phyloP scores from a whole-genome alignment of 1,284 basidiomycete genomes.

The Fomes fomentarius region DNA sequence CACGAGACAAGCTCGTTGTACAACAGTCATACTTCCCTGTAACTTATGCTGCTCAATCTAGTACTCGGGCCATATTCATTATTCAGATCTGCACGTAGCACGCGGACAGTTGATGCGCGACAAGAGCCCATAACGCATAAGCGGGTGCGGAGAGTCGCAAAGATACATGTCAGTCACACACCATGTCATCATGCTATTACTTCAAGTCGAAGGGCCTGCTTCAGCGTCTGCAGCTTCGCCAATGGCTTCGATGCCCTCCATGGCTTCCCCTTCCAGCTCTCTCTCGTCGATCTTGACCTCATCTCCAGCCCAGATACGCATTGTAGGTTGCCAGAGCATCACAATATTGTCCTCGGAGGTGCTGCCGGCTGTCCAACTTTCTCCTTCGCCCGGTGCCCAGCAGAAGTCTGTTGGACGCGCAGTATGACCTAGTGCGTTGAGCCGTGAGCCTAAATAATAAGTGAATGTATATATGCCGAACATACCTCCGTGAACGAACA shows the following conservation, averaged over 20 bases:
- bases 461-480: too few relatives aligned
- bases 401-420: constrained; percentile 82
- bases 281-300: constrained; percentile 77
- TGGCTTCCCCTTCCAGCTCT: constrained; percentile 75
- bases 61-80: constrained; percentile 1
- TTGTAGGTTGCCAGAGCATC: constrained; percentile 89
- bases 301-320: constrained; percentile 85
- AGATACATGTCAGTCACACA: not conserved
- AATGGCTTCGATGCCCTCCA: constrained; percentile 70
- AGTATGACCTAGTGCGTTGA: constrained; percentile 86
- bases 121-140: not conserved
- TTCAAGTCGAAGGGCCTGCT: constrained; percentile 13
- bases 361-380: constrained; percentile 79
- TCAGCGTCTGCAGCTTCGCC: constrained; percentile 13
- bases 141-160: not conserved
- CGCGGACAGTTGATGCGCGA: constrained; percentile 31
- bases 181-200: not conserved
- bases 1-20: constrained; percentile 27
- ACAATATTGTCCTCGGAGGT: constrained; percentile 87
- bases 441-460: too few relatives aligned
- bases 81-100: not conserved
- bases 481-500: constrained; percentile 90
- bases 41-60: constrained; percentile 24
- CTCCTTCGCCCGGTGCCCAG: constrained; percentile 78
- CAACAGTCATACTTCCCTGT: constrained; percentile 20